Conservation (phyloP, 2,329 filamentous ascomycete species). For the Ophiobolus disseminans region DNA sequence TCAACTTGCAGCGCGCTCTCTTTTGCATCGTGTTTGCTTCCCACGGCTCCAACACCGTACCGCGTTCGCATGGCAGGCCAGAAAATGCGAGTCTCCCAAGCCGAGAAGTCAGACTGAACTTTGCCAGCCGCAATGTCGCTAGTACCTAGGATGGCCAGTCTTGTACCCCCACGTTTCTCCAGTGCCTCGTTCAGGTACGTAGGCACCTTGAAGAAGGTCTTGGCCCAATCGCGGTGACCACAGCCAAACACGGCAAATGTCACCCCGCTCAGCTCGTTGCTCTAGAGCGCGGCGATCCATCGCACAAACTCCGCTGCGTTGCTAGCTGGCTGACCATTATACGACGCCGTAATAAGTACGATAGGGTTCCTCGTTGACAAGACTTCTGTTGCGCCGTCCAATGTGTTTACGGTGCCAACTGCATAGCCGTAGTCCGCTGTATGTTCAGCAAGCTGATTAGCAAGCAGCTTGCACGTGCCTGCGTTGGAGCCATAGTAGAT, state of each 20-base stretch:
- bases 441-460: conserved; percentile 32
- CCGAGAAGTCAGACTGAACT: conserved; percentile 42
- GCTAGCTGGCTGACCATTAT: conserved; percentile 47
- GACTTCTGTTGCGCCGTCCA: conserved; percentile 31
- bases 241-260: conserved; percentile 45
- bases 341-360: conserved; percentile 43
- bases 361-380: conserved; percentile 37
- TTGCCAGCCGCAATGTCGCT: conserved; percentile 35
- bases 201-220: conserved; percentile 46
- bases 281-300: conserved; percentile 36
- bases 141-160: conserved; percentile 23
- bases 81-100: conserved; percentile 33
- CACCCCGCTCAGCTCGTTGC: conserved; percentile 23
- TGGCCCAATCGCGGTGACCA: conserved; percentile 43
- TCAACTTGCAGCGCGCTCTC: neutral
- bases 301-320: conserved; percentile 44
- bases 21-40: conserved; percentile 1
- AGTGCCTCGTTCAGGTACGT: conserved; percentile 37
- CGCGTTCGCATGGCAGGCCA: conserved; percentile 27
- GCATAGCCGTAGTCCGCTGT: conserved; percentile 30
- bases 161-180: conserved; percentile 21
- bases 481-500: conserved; percentile 40
- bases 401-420: conserved; percentile 22
- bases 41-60: conserved; percentile 2
- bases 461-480: conserved; percentile 45